Conservation (phyloP, 116 monocot genomes). For the Phalaenopsis hybrid region DNA sequence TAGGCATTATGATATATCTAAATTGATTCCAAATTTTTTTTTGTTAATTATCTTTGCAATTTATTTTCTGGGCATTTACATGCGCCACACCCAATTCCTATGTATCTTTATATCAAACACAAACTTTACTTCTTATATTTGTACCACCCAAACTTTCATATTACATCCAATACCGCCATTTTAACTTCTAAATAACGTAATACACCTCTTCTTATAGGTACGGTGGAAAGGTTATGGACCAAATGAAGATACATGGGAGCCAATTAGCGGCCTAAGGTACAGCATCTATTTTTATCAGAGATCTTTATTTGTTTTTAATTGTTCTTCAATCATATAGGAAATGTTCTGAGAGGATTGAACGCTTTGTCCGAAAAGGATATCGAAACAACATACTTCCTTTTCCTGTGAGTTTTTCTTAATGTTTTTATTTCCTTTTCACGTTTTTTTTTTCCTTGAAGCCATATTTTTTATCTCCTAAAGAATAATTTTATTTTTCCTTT, state of each 20-base stretch:
- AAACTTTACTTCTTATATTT: no score
- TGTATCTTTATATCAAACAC: no score
- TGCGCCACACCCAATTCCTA: no score
- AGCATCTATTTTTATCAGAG: not conserved
- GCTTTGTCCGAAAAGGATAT: constrained; percentile 61
- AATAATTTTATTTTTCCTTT: not conserved
- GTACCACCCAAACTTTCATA: no score
- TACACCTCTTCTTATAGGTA: constrained; percentile 27
- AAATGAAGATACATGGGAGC: constrained; percentile 78
- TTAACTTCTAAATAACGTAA: no score
- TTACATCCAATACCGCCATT: no score
- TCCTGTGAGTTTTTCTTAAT: constrained; percentile 32
- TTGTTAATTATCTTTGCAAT: not conserved
- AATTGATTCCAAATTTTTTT: not conserved
- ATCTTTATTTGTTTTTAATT: not conserved
- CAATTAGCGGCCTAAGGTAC: constrained; percentile 60
- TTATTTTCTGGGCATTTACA: not conserved
- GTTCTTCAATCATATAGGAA: constrained; percentile 30
- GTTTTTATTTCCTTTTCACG: not conserved
- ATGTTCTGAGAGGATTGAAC: constrained; percentile 44
- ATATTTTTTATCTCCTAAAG: not conserved
- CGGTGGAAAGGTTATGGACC: constrained; percentile 74
- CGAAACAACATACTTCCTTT: constrained; percentile 55
- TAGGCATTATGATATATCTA: not conserved
- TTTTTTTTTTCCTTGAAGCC: not conserved